Conservation (phyloP, 2,329 filamentous ascomycete species). For the Calonectria pseudoturangicola region DNA sequence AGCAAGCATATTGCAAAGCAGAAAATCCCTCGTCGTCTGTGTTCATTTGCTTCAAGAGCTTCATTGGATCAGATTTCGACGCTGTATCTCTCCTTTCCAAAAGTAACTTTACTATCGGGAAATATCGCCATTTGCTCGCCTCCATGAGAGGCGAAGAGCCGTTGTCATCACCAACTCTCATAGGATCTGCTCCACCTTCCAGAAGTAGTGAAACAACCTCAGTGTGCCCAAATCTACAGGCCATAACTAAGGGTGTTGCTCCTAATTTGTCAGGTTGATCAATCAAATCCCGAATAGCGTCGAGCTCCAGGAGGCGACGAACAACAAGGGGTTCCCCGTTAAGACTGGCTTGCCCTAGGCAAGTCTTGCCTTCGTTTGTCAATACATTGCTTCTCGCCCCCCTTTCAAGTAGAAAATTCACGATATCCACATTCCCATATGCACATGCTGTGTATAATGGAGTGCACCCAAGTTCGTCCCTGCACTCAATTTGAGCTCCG, state of each 20-base stretch:
- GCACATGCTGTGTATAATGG: not conserved
- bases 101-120: not conserved
- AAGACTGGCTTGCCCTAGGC: not conserved
- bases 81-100: not conserved
- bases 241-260: not conserved
- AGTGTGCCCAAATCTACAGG: not conserved
- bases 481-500: slow-evolving; percentile 7
- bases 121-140: slow-evolving; percentile 18
- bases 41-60: not conserved
- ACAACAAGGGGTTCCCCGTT: not conserved
- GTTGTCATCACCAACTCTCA: not conserved
- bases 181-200: not conserved
- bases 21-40: not conserved
- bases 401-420: not conserved
- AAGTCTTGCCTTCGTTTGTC: slow-evolving; percentile 2
- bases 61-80: not conserved
- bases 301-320: not conserved
- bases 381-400: not conserved
- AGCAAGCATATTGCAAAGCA: slow-evolving; percentile 4
- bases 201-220: not conserved
- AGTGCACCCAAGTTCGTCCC: not conserved
- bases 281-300: not conserved
- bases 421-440: not conserved
- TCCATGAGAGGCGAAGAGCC: slow-evolving; percentile 2
- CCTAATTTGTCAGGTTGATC: not conserved